phyloP scores from a whole-genome alignment of 2,329 filamentous ascomycete genomes.

The Talaromyces albobiverticillius region DNA sequence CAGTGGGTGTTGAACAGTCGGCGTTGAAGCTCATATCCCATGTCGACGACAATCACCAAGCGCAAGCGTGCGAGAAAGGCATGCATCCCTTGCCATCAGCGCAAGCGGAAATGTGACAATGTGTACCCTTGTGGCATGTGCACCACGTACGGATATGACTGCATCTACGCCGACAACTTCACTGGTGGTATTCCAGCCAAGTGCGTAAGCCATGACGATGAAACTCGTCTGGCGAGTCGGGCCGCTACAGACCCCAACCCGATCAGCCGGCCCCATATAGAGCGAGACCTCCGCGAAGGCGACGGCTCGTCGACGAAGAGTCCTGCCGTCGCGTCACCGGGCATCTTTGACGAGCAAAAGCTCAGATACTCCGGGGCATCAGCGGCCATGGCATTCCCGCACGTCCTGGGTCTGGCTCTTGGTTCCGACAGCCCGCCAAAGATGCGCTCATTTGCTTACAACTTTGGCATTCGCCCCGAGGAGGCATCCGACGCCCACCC shows the following conservation, averaged over 20 bases:
- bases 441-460: conserved; percentile 27
- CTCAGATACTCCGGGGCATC: conserved; percentile 27
- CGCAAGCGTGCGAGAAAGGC: conserved; percentile 30
- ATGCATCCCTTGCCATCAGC: conserved; percentile 31
- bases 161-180: conserved; percentile 22
- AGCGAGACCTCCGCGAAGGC: background rate
- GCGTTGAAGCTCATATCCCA: no score
- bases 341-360: conserved; percentile 29
- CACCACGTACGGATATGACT: conserved; percentile 26
- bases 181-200: no score
- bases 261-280: background rate
- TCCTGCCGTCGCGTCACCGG: conserved; percentile 16
- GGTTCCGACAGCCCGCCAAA: conserved; percentile 26
- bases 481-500: conserved; percentile 24
- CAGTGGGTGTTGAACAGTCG: no score
- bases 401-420: conserved; percentile 25
- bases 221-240: no score
- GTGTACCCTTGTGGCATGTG: conserved; percentile 30
- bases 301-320: conserved; percentile 19
- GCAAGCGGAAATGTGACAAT: conserved; percentile 32
- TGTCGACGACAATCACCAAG: conserved; percentile 21
- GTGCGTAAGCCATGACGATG: no score
- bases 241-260: background rate
- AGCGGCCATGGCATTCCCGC: conserved; percentile 30
- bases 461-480: conserved; percentile 30